These are phyloP conservation scores for Boletus rubescentipes DNA, from an alignment of 768 basidiomycete species.

Conservation along the genomic window DNA sequence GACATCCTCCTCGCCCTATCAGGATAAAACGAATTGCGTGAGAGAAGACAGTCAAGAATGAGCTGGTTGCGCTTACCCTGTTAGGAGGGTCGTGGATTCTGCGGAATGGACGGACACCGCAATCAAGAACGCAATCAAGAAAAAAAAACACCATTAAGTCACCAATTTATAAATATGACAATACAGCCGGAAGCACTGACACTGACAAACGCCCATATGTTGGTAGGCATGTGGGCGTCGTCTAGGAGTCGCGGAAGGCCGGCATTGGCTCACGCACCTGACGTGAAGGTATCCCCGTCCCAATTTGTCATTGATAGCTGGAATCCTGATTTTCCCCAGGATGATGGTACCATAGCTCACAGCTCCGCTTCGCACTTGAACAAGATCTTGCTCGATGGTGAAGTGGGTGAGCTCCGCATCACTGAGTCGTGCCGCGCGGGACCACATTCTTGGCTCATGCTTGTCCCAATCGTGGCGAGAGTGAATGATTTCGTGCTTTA, in stretches of 20 bases:
- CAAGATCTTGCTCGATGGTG: conserved; percentile 44
- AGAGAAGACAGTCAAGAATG: neutral
- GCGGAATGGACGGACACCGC: conserved; percentile 9
- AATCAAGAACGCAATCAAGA: neutral
- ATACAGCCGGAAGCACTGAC: conserved; percentile 5
- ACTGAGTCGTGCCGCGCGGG: conserved; percentile 49
- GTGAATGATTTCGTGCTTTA: conserved; percentile 65
- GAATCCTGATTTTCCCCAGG: conserved; percentile 73
- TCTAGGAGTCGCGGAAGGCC: neutral
- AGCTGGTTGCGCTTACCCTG: conserved; percentile 42
- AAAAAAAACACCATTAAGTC: conserved; percentile 14
- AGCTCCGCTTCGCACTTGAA: conserved; percentile 49
- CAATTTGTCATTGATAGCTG: conserved; percentile 57
- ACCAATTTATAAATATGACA: conserved; percentile 3
- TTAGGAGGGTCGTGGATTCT: conserved; percentile 79
- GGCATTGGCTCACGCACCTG: conserved; percentile 44
- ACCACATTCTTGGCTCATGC: conserved; percentile 63
- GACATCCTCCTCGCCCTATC: conserved; percentile 63
- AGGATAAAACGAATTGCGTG: conserved; percentile 6
- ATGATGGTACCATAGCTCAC: conserved; percentile 72
- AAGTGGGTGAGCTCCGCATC: conserved; percentile 56
- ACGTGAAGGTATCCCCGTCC: conserved; percentile 72
- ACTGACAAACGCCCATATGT: conserved; percentile 8
- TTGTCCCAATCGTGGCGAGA: conserved; percentile 71
- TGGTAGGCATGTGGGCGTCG: conserved; percentile 2